Conservation (phyloP, 2,329 filamentous ascomycete species). For the Alternaria tenuissima region DNA sequence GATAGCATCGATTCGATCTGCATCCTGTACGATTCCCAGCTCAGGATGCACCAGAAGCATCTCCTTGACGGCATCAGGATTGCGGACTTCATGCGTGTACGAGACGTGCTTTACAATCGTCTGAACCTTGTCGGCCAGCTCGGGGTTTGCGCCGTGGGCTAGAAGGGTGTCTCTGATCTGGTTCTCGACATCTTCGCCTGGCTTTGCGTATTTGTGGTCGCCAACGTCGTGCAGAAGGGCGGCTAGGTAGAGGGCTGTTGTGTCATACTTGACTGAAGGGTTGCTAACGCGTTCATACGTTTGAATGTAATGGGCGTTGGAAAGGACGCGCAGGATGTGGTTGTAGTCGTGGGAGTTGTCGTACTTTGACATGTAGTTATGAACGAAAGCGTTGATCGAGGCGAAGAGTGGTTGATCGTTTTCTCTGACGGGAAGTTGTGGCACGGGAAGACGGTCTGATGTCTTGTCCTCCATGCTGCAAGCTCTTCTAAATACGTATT, state of each 20-base stretch:
- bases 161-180: conserved; percentile 65
- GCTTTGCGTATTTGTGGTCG: conserved; percentile 77
- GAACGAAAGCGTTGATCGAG: conserved; percentile 42
- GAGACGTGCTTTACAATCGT: conserved; percentile 78
- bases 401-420: conserved; percentile 35
- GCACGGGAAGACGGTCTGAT: conserved; percentile 21
- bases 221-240: conserved; percentile 79
- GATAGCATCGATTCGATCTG: conserved; percentile 89
- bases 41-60: conserved; percentile 66
- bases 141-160: conserved; percentile 63
- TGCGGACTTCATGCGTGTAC: conserved; percentile 75
- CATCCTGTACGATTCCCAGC: conserved; percentile 87
- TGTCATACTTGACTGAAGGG: conserved; percentile 55
- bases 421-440: conserved; percentile 34
- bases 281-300: conserved; percentile 54
- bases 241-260: conserved; percentile 69
- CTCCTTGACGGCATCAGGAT: conserved; percentile 66
- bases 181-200: conserved; percentile 64
- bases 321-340: conserved; percentile 81
- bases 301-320: conserved; percentile 72
- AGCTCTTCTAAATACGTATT: neutral
- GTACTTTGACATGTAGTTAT: conserved; percentile 50
- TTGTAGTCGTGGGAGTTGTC: conserved; percentile 89
- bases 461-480: conserved; percentile 23
- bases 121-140: conserved; percentile 73